Evolutionary conservation across 2,329 filamentous ascomycete genomes (phyloP), one percentile per base, ranked within the genome.

Genomic region (Drechslerella stenobrocha): DNA sequence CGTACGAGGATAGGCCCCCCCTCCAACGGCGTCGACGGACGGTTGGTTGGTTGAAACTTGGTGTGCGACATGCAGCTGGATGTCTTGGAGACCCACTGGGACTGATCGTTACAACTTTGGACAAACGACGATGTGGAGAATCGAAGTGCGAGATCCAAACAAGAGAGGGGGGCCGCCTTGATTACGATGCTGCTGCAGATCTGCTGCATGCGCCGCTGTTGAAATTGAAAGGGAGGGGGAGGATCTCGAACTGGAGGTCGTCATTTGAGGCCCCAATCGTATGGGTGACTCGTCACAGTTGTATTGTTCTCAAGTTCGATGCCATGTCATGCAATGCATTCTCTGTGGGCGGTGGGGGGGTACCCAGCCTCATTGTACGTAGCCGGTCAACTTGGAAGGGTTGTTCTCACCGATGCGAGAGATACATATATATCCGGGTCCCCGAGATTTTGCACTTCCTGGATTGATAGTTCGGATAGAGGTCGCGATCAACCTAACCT

Each of bases 61-160:
- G 48, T 46, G 42, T 66, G 61, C 53, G 61, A 66, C 61, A 58
- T 53, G 59, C 45, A 64, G 37, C 20, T 46, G 9, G 37, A 42
- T 65, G 61, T 66, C 61, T 66, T 58, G 48, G 30, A 34, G 44
- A 6, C 42, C 47, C 53, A 57, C 34, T n/a, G 35, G 9, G 34
- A 53, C 52, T 52, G 53, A 66, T 66, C 61, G 37, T 48, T 52
- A 45, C 47, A 13, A n/a, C n/a, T 11, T 15, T 24, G 32, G 15
- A 40, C 34, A 57, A 51, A 24, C 53, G 42, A 34, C 32, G 28
- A 13, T 42, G 53, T 58, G 48, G 47, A 50, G 60, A 52, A 46
- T 50, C 18, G 9, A 18, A 42, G n/a, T n/a, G n/a, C n/a, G n/a
- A n/a, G n/a, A n/a, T n/a, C n/a, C n/a, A 22, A 50, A 23, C 28